phyloP scores from a whole-genome alignment of 352 stramenopile genomes.

The Phytophthora brassicae region DNA sequence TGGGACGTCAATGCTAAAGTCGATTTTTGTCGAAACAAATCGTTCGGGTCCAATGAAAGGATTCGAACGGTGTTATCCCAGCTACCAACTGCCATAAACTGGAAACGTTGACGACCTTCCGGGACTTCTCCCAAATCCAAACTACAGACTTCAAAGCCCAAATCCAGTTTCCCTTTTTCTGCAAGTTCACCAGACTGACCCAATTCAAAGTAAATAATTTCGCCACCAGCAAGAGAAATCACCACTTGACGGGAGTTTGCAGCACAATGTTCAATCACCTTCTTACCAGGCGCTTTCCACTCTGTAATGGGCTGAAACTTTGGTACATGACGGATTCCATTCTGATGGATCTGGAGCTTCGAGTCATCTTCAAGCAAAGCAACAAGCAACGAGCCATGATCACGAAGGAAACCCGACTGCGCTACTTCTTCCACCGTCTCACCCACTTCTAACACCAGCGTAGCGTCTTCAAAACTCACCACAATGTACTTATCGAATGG shows the following conservation, averaged over 20 bases:
- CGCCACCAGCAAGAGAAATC: slow-evolving; percentile 94
- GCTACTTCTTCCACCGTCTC: slow-evolving; percentile 98
- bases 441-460: slow-evolving; percentile 96
- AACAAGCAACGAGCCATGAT: slow-evolving; percentile 95
- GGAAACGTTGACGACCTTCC: slow-evolving; percentile 91
- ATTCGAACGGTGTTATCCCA: slow-evolving; percentile 93
- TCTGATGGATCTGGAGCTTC: slow-evolving; percentile 95
- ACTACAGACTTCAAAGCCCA: slow-evolving; percentile 96
- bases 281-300: slow-evolving; percentile 97
- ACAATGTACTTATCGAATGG: slow-evolving; percentile 95
- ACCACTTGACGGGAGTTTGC: slow-evolving; percentile 97
- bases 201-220: slow-evolving; percentile 99
- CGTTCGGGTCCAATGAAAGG: slow-evolving; percentile 93
- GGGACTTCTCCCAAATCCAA: slow-evolving; percentile 97
- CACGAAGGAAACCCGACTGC: slow-evolving; percentile 94
- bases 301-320: slow-evolving; percentile 93
- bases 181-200: slow-evolving; percentile 90
- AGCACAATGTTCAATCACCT: slow-evolving; percentile 96
- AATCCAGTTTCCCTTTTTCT: slow-evolving; percentile 93
- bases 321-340: slow-evolving; percentile 95
- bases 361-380: slow-evolving; percentile 94
- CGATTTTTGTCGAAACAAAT: slow-evolving; percentile 88
- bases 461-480: slow-evolving; percentile 99
- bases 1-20: slow-evolving; percentile 82
- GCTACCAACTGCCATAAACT: slow-evolving; percentile 96